Evolutionary conservation across 176 grass and related monocot genomes (phyloP).

Genomic region (Canna indica): DNA sequence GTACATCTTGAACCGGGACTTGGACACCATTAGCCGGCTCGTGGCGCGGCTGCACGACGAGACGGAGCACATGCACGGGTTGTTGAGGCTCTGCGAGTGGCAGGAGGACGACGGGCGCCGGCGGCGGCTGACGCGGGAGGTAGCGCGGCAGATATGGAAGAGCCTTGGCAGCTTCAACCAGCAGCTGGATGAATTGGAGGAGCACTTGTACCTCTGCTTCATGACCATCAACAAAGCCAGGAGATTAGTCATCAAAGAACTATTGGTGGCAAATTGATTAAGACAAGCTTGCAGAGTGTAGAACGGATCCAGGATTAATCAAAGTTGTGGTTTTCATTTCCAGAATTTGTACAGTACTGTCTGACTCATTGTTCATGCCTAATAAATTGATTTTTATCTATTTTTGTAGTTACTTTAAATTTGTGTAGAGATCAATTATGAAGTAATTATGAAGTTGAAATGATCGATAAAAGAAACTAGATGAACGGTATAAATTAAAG

Average conservation of each 20-base stretch:
- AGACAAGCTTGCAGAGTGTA: background rate
- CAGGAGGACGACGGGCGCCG: slow-evolving; percentile 19
- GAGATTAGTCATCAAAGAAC: slow-evolving; percentile 61
- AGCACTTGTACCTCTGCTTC: slow-evolving; percentile 93
- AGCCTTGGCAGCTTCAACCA: slow-evolving; percentile 65
- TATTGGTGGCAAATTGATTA: slow-evolving; percentile 20
- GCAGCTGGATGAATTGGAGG: slow-evolving; percentile 90
- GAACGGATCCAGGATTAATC: background rate
- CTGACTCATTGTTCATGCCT: background rate
- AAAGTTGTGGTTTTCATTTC: background rate
- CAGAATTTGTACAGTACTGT: background rate
- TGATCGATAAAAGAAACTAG: no score
- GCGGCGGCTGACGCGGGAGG: slow-evolving; percentile 63
- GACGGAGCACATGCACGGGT: slow-evolving; percentile 61
- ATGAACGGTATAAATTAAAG: no score
- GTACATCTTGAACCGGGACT: slow-evolving; percentile 76
- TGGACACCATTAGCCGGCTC: slow-evolving; percentile 89
- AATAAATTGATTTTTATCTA: no score
- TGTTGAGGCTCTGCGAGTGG: slow-evolving; percentile 64
- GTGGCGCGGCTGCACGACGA: slow-evolving; percentile 68
- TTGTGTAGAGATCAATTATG: no score
- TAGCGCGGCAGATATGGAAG: slow-evolving; percentile 69
- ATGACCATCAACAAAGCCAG: slow-evolving; percentile 93
- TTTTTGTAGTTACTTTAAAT: no score
- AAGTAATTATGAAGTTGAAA: no score